Base-by-base conservation (phyloP, 179 eudicot genomes). In the Vitellaria paradoxa region DNA sequence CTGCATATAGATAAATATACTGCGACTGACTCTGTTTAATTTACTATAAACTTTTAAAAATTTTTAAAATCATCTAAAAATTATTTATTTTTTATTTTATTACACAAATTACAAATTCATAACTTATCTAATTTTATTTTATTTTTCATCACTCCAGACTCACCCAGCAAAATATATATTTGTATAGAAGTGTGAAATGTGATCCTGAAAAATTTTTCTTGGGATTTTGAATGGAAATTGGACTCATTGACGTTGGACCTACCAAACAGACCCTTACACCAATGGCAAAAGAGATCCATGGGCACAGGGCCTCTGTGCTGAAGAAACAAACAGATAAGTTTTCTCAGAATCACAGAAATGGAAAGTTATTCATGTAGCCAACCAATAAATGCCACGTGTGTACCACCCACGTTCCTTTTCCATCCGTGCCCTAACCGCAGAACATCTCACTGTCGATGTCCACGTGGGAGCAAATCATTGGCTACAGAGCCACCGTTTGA, bases 371-470 rank as follows among this genome's bases (percentile, higher is more conserved):
- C 2, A 9, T 14, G 4, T 3, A 24, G 9, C 50, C 75, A 72
- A 40, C 50, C 11, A 11, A n/a, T 30, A 37, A 3, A 40, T n/a
- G 21, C 72, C 72, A 69, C 72, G 72, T 69, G 40, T 40, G 13
- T 11, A 63, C 60, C 26, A 24, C 40, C 20, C 66, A 72, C 67
- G 73, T 74, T 46, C 7, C 17, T 46, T 2, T 30, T 21, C 18
- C 20, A 45, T 65, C 20, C 66, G 77, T 45, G 77, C 73, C 80
- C 70, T 30, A 78, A 78, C 70, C 13, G 49, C 73, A 72, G 20
- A 65, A 65, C 65, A 37, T 3, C 65, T 72, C 40, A 6, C 13
- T 66, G 13, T 57, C 60, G 11, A 7, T 42, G 23, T 4, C 50
- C 21, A 62, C 70, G 71, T 66, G 77, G 67, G 7, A 11, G 12